These are phyloP conservation scores for Colletotrichum coccodes DNA, from an alignment of 2,329 filamentous ascomycete genomes.

Conservation along the genomic window DNA sequence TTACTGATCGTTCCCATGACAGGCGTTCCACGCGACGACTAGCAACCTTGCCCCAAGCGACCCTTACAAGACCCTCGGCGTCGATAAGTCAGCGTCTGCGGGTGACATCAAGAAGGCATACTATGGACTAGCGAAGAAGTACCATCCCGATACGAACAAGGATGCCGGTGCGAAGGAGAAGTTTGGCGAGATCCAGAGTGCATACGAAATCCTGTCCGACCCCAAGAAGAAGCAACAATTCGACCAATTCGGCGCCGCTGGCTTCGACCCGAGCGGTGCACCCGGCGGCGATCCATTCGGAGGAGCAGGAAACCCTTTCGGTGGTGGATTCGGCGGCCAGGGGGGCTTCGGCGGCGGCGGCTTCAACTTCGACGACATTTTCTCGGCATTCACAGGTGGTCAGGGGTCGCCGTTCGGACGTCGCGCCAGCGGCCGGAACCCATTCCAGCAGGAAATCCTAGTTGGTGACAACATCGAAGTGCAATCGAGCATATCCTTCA, in stretches of 20 bases:
- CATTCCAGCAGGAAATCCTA: conserved; percentile 81
- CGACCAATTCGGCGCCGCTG: conserved; percentile 89
- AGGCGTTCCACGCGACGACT: conserved; percentile 71
- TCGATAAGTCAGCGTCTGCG: conserved; percentile 82
- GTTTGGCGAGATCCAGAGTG: conserved; percentile 90
- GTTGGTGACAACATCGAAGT: conserved; percentile 98
- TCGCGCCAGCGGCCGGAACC: conserved; percentile 65
- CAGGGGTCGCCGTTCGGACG: conserved; percentile 65
- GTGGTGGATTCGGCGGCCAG: conserved; percentile 63
- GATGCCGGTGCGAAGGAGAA: conserved; percentile 93
- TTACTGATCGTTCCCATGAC: conserved; percentile 6
- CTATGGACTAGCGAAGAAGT: conserved; percentile 97
- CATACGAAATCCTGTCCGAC: conserved; percentile 94
- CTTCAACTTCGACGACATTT: conserved; percentile 97
- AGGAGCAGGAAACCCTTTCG: conserved; percentile 73
- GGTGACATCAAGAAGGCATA: conserved; percentile 98
- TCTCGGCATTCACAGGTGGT: conserved; percentile 81
- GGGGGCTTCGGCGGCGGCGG: conserved; percentile 80
- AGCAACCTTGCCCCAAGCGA: conserved; percentile 69
- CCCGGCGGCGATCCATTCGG: conserved; percentile 69
- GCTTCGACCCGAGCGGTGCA: conserved; percentile 81
- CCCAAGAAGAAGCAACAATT: conserved; percentile 92
- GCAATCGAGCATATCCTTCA: conserved; percentile 91
- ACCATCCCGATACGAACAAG: conserved; percentile 97
- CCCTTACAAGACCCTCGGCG: conserved; percentile 88